Evolutionary conservation across 1,284 basidiomycete genomes (phyloP).

Genomic region (Thelephora terrestris): DNA sequence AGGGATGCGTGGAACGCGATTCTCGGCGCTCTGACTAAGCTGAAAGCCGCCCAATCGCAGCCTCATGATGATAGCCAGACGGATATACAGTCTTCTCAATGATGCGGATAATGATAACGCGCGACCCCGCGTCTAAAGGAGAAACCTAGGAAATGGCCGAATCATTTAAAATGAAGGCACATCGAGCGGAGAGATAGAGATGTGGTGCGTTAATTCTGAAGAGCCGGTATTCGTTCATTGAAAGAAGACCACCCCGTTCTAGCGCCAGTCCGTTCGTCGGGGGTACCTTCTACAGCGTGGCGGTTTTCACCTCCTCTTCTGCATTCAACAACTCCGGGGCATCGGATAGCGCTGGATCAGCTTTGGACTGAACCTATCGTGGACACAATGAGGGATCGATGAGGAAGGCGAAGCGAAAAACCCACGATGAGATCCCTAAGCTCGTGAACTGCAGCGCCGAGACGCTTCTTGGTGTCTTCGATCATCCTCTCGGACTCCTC

Average conservation of each 20-base stretch:
- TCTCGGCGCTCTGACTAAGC: conserved; percentile 48
- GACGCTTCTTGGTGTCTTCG: conserved; percentile 47
- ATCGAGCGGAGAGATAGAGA: too few species aligned
- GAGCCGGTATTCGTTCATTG: neutral
- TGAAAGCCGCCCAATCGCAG: conserved; percentile 29
- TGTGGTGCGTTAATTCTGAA: too few species aligned
- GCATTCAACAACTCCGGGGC: conserved; percentile 49
- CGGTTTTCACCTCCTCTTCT: conserved; percentile 45
- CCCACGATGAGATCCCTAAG: conserved; percentile 64
- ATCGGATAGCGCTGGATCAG: conserved; percentile 35
- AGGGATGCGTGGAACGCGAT: conserved; percentile 70
- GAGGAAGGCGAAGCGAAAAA: conserved; percentile 14
- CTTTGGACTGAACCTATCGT: conserved; percentile 28
- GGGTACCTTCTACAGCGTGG: conserved; percentile 22
- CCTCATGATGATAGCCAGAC: neutral
- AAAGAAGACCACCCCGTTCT: neutral
- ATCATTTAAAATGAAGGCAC: too few species aligned
- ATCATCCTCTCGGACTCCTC: conserved; percentile 82
- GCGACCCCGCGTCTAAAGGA: too few species aligned
- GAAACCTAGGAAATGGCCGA: too few species aligned
- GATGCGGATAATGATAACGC: too few species aligned
- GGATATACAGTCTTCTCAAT: neutral
- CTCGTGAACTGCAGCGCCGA: conserved; percentile 53
- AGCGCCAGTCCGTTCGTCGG: neutral
- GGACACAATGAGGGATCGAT: neutral